These are phyloP conservation scores for Artemisia argyi DNA, from an alignment of 129 eudicot genomes.

Conservation along the genomic window DNA sequence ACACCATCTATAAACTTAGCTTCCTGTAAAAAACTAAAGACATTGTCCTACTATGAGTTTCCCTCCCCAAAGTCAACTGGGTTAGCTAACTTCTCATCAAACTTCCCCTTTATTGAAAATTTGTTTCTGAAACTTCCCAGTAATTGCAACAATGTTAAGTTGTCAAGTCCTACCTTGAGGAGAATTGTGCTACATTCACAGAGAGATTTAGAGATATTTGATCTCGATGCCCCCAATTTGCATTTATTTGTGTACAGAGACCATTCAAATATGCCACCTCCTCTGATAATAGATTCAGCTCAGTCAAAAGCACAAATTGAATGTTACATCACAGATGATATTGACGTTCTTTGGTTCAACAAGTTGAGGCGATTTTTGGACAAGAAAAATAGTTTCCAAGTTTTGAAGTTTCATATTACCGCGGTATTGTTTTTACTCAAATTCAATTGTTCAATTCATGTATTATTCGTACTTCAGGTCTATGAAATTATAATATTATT, in stretches of 20 bases:
- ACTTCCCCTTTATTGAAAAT: conserved; percentile 1
- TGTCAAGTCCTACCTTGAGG: background rate
- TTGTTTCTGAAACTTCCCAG: background rate
- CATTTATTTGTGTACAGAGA: background rate
- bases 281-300: background rate
- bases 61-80: too few relatives aligned
- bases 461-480: background rate
- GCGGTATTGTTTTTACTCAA: background rate
- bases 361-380: background rate
- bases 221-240: background rate
- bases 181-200: background rate
- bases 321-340: background rate
- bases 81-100: background rate
- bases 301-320: background rate
- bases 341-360: conserved; percentile 6
- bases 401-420: background rate
- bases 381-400: conserved; percentile 4
- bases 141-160: background rate
- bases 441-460: background rate
- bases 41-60: background rate
- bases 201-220: background rate
- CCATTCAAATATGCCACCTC: too few relatives aligned
- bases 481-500: background rate
- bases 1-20: background rate
- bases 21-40: background rate